Conservation (phyloP, 1,284 basidiomycete genomes). For the Violaceomyces palustris region DNA sequence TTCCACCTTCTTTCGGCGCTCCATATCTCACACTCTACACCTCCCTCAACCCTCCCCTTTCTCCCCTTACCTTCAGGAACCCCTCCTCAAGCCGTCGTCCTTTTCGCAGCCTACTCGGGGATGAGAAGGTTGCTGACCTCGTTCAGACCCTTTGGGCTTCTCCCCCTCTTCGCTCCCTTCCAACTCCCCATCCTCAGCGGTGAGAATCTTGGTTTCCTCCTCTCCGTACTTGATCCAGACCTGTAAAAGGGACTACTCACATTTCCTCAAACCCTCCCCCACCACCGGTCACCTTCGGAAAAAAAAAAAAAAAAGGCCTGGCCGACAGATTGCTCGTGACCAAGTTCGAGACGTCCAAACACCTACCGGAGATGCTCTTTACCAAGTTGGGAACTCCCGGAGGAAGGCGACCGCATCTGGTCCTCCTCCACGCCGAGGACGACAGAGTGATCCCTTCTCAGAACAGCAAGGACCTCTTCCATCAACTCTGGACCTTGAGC, state of each 20-base stretch:
- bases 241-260: conserved; percentile 60
- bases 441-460: conserved; percentile 74
- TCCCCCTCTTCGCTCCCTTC: conserved; percentile 63
- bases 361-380: conserved; percentile 9
- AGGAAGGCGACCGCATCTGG: conserved; percentile 64
- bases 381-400: conserved; percentile 36
- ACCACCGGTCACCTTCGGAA: too few species aligned
- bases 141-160: conserved; percentile 74
- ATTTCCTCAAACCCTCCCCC: not conserved
- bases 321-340: conserved; percentile 62
- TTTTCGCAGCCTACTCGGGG: too few species aligned
- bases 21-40: too few species aligned
- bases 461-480: conserved; percentile 57
- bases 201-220: too few species aligned
- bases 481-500: conserved; percentile 6
- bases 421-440: conserved; percentile 73
- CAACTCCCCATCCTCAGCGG: too few species aligned
- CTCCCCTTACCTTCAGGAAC: too few species aligned
- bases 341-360: conserved; percentile 56
- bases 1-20: too few species aligned
- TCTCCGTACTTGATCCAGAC: conserved; percentile 69
- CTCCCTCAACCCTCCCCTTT: too few species aligned
- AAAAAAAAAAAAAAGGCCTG: too few species aligned
- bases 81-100: too few species aligned
- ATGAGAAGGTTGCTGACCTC: conserved; percentile 62